Conservation (phyloP, 176 grass and related monocot species). For the Microstegium vimineum region DNA sequence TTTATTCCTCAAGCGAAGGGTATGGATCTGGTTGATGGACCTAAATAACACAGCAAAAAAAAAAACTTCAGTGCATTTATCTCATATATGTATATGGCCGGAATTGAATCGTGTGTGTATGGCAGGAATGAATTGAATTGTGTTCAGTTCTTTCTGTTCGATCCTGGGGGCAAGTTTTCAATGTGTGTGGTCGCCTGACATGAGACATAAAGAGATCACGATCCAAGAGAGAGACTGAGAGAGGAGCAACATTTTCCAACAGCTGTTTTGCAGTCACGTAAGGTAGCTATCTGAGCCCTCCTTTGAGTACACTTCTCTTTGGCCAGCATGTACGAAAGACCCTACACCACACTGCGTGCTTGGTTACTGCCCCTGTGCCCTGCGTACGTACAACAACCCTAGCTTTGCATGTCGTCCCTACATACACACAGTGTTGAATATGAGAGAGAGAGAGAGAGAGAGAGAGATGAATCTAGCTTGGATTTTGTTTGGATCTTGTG, state of each 20-base stretch:
- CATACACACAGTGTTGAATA: not conserved
- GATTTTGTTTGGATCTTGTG: constrained; percentile 98
- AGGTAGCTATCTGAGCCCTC: constrained; percentile 63
- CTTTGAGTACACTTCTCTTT: constrained; percentile 59
- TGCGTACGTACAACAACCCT: constrained; percentile 15
- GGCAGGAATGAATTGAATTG: not conserved
- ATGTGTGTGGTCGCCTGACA: constrained; percentile 47
- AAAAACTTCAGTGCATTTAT: not conserved
- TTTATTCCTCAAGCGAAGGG: too few relatives aligned
- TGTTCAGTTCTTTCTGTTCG: not conserved
- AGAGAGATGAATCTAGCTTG: constrained; percentile 46
- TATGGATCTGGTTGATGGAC: too few relatives aligned
- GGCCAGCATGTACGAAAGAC: constrained; percentile 46
- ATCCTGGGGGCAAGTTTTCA: not conserved
- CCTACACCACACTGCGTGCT: constrained; percentile 16
- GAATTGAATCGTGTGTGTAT: not conserved
- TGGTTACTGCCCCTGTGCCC: not conserved
- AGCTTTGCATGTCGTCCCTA: not conserved
- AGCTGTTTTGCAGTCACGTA: constrained; percentile 63
- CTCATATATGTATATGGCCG: not conserved
- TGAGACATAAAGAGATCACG: constrained; percentile 40
- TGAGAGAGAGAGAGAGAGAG: constrained; percentile 3
- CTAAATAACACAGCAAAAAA: too few relatives aligned
- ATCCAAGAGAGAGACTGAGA: not conserved
- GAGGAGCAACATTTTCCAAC: constrained; percentile 57